phyloP scores from a whole-genome alignment of 2,329 filamentous ascomycete genomes.

The Ophiostoma ips region DNA sequence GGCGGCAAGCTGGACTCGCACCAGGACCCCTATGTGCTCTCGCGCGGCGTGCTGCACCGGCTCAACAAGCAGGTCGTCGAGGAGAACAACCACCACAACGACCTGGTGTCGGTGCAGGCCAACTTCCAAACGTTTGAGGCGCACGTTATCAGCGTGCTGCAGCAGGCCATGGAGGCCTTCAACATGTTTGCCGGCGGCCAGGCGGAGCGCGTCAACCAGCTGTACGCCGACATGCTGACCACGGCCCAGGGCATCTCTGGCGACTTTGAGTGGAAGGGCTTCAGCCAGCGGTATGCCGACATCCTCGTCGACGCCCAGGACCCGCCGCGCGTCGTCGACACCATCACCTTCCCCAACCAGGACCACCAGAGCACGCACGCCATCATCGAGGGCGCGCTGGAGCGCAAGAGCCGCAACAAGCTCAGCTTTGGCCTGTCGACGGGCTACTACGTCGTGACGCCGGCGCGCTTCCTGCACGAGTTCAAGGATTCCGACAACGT shows the following conservation, averaged over 20 bases:
- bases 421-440: slow-evolving; percentile 62
- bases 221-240: slow-evolving; percentile 75
- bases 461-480: slow-evolving; percentile 80
- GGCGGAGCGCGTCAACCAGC: slow-evolving; percentile 62
- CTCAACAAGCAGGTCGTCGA: slow-evolving; percentile 83
- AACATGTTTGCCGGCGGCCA: slow-evolving; percentile 68
- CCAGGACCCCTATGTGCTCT: slow-evolving; percentile 81
- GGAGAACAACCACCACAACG: slow-evolving; percentile 92
- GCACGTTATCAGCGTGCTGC: slow-evolving; percentile 70
- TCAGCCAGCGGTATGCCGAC: slow-evolving; percentile 55
- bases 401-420: slow-evolving; percentile 83
- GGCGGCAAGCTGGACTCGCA: slow-evolving; percentile 55
- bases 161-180: slow-evolving; percentile 72
- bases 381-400: slow-evolving; percentile 74
- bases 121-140: slow-evolving; percentile 79
- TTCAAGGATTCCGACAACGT: slow-evolving; percentile 81
- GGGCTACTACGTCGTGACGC: slow-evolving; percentile 81
- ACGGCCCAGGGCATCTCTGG: slow-evolving; percentile 62
- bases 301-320: slow-evolving; percentile 66
- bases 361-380: slow-evolving; percentile 66
- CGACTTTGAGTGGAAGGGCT: slow-evolving; percentile 87
- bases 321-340: slow-evolving; percentile 57
- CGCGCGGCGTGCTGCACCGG: slow-evolving; percentile 67
- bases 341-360: slow-evolving; percentile 79
- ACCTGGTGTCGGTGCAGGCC: slow-evolving; percentile 81